A percentile compares a stretch with the other conserved stretches of the same genome.
Evolutionary conservation across 192 early-diverging fungal genomes (phyloP).

Genomic region (Diversispora epigaea): DNA sequence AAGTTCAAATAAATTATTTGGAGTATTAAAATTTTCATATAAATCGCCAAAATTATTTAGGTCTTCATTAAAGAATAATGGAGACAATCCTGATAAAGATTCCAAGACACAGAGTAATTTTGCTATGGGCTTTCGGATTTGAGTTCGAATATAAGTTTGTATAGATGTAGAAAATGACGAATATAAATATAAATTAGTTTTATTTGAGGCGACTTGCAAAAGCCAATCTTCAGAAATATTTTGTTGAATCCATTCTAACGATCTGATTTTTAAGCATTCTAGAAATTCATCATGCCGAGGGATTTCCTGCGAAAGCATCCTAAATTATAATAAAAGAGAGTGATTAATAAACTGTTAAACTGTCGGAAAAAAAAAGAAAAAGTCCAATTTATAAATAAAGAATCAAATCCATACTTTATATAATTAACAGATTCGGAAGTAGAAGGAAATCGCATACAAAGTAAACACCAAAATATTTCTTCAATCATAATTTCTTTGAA

Average conservation of each 20-base stretch:
- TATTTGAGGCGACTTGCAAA: conserved; percentile 14
- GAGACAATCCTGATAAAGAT: conserved; percentile 6
- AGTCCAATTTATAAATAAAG: not conserved
- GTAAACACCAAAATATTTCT: conserved; percentile 31
- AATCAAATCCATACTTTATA: not conserved
- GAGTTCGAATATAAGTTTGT: not conserved
- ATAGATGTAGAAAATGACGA: conserved; percentile 26
- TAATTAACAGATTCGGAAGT: conserved; percentile 15
- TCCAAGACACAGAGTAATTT: conserved; percentile 18
- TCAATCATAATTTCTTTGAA: conserved; percentile 20
- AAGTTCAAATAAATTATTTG: conserved; percentile 10
- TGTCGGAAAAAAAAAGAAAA: not conserved
- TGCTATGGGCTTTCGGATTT: conserved; percentile 18
- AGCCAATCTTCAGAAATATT: conserved; percentile 17
- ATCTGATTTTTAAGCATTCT: conserved; percentile 5
- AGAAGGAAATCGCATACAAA: conserved; percentile 28
- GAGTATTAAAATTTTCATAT: not conserved
- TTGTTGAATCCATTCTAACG: conserved; percentile 3
- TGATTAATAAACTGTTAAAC: not conserved
- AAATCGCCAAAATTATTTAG: not conserved
- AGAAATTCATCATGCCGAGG: not conserved
- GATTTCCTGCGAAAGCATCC: not conserved
- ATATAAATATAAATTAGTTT: conserved; percentile 10
- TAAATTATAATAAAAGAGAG: not conserved
- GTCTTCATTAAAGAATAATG: not conserved